Evolutionary conservation across 2,329 filamentous ascomycete genomes (phyloP), one percentile per base, ranked within the genome.

Genomic region (Scytalidium lignicola): DNA sequence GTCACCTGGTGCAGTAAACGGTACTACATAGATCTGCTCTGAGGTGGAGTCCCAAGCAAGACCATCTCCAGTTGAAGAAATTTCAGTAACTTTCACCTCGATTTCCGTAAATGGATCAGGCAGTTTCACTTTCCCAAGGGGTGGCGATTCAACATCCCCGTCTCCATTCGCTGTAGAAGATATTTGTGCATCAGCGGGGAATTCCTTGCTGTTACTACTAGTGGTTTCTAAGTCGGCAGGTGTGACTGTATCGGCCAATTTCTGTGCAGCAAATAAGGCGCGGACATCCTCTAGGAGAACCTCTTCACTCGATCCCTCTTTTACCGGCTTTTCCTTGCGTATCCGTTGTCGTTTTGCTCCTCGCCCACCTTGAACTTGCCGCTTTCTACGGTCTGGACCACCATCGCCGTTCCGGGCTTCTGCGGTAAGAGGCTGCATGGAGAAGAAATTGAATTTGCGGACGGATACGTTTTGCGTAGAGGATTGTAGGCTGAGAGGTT

Each of bases 51-150:
- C 80, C 78, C 88, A 74, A 3, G 88, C 93, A 49, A 99, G 78
- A 2, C 90, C 93, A 58, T 97, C 93, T 47, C 93, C 93, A 0
- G 89, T 96, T 0, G 92, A 97, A 0, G 92, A 95, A 28, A 97
- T 75, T 56, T 88, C 82, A 6, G 83, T 68, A 50, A 97, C 84
- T n/a, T 86, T 82, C 39, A 97, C 80, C 47, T 96, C 85, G 39
- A 93, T 81, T 65, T 95, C 88, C 5, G 82, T 78, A 51, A 86
- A 86, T 37, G 74, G 74, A 56, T 85, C 79, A 1, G 88, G 86
- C 2, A 90, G 69, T 53, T 26, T 45, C 39, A 52, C 48, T n/a
- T 56, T 51, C 32, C 15, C 15, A 15, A 5, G 15, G 15, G 4
- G 4, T 9, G 6, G 4, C 8, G n/a, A 37, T 37, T 37, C 12